A percentile compares a stretch with the other conserved stretches of the same genome.
phyloP scores from a whole-genome alignment of 495 filamentous ascomycete genomes.

The Rhizodiscina lignyota region DNA sequence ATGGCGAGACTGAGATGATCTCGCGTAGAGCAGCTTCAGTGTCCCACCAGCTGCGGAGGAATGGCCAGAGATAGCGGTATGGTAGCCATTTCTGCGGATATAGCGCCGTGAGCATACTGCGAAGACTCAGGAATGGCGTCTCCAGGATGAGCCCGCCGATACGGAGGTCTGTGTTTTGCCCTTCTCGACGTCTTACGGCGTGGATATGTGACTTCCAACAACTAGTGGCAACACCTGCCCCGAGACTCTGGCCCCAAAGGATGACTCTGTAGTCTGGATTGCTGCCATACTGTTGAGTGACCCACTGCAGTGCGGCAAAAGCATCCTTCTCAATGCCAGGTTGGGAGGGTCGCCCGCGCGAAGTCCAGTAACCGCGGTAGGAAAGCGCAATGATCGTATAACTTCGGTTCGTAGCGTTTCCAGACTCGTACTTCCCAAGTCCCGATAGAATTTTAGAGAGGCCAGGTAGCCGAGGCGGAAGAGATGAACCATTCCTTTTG shows the following conservation, averaged over 20 bases:
- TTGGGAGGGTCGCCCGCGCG: conserved; percentile 49
- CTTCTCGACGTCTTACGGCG: conserved; percentile 28
- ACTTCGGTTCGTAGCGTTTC: no score
- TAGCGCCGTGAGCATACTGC: conserved; percentile 54
- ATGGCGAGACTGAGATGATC: conserved; percentile 13
- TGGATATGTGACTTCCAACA: no score
- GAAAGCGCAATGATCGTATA: conserved; percentile 49
- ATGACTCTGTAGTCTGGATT: conserved; percentile 14
- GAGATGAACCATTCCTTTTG: conserved; percentile 42
- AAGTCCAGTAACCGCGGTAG: conserved; percentile 70
- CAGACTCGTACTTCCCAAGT: no score
- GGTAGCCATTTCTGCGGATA: conserved; percentile 77
- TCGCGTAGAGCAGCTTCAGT: conserved; percentile 19
- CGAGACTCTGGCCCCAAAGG: conserved; percentile 73
- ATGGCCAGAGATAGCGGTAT: conserved; percentile 44
- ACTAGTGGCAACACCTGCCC: conserved; percentile 40
- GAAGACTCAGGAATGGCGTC: conserved; percentile 57
- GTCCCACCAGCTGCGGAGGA: conserved; percentile 40
- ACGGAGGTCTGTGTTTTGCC: conserved; percentile 4
- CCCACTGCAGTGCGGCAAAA: conserved; percentile 40
- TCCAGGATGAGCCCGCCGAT: conserved; percentile 48
- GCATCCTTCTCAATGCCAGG: conserved; percentile 48
- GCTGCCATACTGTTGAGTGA: conserved; percentile 22
- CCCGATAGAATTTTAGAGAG: conserved; percentile 46
- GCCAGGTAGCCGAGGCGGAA: conserved; percentile 52